Evolutionary conservation across 495 filamentous ascomycete species (phyloP).

Genomic region (Acidomyces sp.): DNA sequence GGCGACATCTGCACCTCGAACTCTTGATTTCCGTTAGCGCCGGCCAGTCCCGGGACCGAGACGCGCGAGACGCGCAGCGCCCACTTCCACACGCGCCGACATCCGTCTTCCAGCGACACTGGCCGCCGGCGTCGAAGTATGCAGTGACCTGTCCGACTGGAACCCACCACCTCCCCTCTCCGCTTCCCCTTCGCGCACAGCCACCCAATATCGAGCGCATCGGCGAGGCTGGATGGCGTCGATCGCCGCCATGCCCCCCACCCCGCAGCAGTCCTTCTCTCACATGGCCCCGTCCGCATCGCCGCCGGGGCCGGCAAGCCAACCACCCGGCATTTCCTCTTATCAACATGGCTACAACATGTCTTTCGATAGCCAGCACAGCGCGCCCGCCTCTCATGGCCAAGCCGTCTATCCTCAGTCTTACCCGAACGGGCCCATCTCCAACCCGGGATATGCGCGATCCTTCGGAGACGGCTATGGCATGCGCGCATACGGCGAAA

Average conservation of each 20-base stretch:
- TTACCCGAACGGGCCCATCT: slow-evolving; percentile 14
- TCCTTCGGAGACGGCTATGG: slow-evolving; percentile 15
- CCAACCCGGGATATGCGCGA: slow-evolving; percentile 13
- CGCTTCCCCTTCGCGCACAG: not conserved
- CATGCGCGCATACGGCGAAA: slow-evolving; percentile 9
- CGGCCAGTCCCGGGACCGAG: not conserved
- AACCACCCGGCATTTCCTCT: slow-evolving; percentile 2
- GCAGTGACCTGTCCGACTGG: no score
- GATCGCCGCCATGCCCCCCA: slow-evolving; percentile 14
- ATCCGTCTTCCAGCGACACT: not conserved
- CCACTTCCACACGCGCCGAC: not conserved
- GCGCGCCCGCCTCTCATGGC: not conserved
- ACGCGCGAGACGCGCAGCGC: not conserved
- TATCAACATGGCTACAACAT: slow-evolving; percentile 15
- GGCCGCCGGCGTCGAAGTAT: no score
- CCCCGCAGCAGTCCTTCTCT: slow-evolving; percentile 15
- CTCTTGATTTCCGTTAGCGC: no score
- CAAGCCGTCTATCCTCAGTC: slow-evolving; percentile 9
- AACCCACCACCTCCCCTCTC: not conserved
- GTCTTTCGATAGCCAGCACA: slow-evolving; percentile 12
- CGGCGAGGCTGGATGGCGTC: slow-evolving; percentile 9
- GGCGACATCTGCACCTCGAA: no score
- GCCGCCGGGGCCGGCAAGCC: not conserved
- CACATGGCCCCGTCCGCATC: slow-evolving; percentile 3
- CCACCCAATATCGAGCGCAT: not conserved